A percentile compares a stretch with the other conserved stretches of the same genome.
Evolutionary conservation across 2,329 filamentous ascomycete species (phyloP).

Genomic region (Sclerotinia minor): DNA sequence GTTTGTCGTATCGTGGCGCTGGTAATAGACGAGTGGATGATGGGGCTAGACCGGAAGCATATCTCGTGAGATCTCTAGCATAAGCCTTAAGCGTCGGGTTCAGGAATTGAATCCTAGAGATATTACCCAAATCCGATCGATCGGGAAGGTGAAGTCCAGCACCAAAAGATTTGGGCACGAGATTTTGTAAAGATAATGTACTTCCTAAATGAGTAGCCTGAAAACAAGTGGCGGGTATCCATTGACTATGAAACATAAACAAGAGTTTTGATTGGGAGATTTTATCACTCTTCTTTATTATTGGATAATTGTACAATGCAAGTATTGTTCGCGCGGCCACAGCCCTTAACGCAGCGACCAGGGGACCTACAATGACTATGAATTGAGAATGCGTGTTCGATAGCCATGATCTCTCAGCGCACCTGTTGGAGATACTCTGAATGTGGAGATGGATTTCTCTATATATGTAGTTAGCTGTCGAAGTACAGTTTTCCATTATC

Average conservation of each 20-base stretch:
- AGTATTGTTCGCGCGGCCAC: slow-evolving; percentile 10
- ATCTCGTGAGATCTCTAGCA: slow-evolving; percentile 15
- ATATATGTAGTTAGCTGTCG: slow-evolving; percentile 24
- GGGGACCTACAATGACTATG: slow-evolving; percentile 14
- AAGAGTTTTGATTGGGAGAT: slow-evolving; percentile 16
- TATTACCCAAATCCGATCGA: slow-evolving; percentile 22
- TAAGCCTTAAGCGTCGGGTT: slow-evolving; percentile 13
- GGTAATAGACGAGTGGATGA: slow-evolving; percentile 21
- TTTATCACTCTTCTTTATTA: neutral
- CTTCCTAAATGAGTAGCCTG: slow-evolving; percentile 16
- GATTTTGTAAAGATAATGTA: slow-evolving; percentile 1
- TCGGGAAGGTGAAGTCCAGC: slow-evolving; percentile 3
- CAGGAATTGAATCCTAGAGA: slow-evolving; percentile 23
- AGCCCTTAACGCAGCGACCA: slow-evolving; percentile 14
- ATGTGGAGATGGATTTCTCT: slow-evolving; percentile 19
- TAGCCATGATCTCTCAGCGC: slow-evolving; percentile 18
- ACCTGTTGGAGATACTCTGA: slow-evolving; percentile 17
- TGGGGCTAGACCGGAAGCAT: slow-evolving; percentile 7
- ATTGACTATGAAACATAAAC: slow-evolving; percentile 15
- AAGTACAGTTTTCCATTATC: slow-evolving; percentile 1
- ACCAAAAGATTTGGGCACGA: slow-evolving; percentile 10
- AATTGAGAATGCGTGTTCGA: slow-evolving; percentile 15
- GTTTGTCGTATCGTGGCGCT: slow-evolving; percentile 9
- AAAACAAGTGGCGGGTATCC: slow-evolving; percentile 21
- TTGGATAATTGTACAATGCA: slow-evolving; percentile 21